Percentiles rank a stretch among this genome's conserved stretches.
Conservation (phyloP, 768 basidiomycete genomes). For the Lactarius evosmus region DNA sequence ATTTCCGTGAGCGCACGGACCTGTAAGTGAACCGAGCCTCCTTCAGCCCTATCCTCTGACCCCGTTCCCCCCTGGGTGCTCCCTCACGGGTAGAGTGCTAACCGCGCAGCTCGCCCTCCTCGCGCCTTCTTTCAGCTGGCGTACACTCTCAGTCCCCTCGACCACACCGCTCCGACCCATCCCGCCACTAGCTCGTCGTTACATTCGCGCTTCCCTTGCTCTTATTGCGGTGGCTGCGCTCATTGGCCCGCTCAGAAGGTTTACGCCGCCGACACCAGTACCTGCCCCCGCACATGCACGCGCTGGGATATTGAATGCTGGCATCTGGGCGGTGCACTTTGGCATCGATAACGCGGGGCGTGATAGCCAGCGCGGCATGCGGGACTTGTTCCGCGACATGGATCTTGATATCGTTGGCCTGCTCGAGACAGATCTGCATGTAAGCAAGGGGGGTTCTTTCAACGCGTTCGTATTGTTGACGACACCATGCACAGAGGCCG, state of each 20-base stretch:
- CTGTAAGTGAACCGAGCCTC: constrained; percentile 44
- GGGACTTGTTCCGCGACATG: constrained; percentile 68
- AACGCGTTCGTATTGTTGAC: background rate
- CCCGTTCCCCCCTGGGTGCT: background rate
- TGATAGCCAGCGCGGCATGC: constrained; percentile 69
- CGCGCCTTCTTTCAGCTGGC: constrained; percentile 47
- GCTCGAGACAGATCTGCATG: constrained; percentile 82
- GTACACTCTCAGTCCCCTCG: constrained; percentile 17
- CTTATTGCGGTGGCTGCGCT: constrained; percentile 27
- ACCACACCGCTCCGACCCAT: constrained; percentile 5
- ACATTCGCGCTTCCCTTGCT: constrained; percentile 25
- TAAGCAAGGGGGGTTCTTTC: constrained; percentile 37
- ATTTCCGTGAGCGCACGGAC: constrained; percentile 75
- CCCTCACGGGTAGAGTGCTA: constrained; percentile 44
- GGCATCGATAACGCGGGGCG: constrained; percentile 72
- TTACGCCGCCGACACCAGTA: constrained; percentile 11
- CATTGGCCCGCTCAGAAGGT: constrained; percentile 22
- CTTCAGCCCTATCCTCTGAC: background rate
- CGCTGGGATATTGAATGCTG: constrained; percentile 68
- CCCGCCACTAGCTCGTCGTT: constrained; percentile 10
- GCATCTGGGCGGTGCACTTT: constrained; percentile 93
- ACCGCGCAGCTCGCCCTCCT: constrained; percentile 51
- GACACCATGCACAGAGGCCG: constrained; percentile 43
- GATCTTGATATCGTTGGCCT: constrained; percentile 82
- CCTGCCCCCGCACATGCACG: constrained; percentile 53